phyloP scores from a whole-genome alignment of 257 asterid species.

The Solanum tarijense region DNA sequence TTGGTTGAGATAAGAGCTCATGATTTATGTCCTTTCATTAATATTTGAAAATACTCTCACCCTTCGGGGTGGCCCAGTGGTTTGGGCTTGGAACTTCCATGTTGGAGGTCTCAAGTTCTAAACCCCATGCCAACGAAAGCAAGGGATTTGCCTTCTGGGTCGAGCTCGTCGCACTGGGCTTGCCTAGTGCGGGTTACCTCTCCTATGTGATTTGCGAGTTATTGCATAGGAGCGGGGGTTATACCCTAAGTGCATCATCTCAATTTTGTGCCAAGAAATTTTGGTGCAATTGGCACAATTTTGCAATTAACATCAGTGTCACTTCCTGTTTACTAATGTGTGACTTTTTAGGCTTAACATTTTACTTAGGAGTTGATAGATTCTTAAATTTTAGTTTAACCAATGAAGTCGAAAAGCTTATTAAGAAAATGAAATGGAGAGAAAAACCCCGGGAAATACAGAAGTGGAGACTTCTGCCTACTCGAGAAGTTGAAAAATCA shows the following conservation, averaged over 20 bases:
- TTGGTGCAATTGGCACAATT: not conserved
- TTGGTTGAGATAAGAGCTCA: not conserved
- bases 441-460: not conserved
- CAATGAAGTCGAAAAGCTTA: not conserved
- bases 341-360: not conserved
- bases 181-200: no score
- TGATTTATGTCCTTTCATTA: not conserved
- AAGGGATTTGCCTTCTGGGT: no score
- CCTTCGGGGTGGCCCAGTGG: no score
- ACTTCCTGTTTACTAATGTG: not conserved
- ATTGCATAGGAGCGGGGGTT: no score
- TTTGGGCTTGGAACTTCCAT: no score
- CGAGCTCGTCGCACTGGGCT: no score
- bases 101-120: no score
- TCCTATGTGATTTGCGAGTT: no score
- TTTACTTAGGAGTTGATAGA: not conserved
- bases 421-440: not conserved
- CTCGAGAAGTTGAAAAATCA: not conserved
- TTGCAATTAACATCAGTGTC: not conserved
- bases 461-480: not conserved
- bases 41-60: not conserved
- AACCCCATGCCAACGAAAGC: no score
- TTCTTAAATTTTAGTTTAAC: not conserved
- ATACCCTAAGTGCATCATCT: not conserved
- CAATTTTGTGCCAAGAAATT: not conserved